Conservation (phyloP, 2,329 filamentous ascomycete genomes). For the Colletotrichum sojae region DNA sequence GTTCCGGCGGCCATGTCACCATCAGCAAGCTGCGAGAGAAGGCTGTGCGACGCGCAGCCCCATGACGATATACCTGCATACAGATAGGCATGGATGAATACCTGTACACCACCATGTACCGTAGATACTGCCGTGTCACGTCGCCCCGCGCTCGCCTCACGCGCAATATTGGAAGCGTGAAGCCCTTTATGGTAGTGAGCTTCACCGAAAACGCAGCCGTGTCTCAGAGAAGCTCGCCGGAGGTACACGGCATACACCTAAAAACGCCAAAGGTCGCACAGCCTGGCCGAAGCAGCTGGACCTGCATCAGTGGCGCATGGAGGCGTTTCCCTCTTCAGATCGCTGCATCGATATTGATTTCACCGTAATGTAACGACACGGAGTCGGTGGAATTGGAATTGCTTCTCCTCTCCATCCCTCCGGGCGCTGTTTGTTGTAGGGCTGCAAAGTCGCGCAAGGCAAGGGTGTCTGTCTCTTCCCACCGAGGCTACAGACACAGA, state of each 20-base stretch:
- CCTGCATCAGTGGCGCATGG: slow-evolving; percentile 24
- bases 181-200: slow-evolving; percentile 27
- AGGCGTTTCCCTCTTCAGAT: slow-evolving; percentile 16
- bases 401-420: not conserved
- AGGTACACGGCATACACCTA: slow-evolving; percentile 10
- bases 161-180: slow-evolving; percentile 30
- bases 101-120: too few species aligned
- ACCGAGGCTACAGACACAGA: slow-evolving; percentile 9
- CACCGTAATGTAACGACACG: not conserved
- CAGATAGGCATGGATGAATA: too few species aligned
- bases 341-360: slow-evolving; percentile 1
- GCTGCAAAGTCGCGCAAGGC: slow-evolving; percentile 16
- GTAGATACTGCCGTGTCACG: not conserved
- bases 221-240: not conserved
- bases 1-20: slow-evolving; percentile 3
- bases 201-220: slow-evolving; percentile 12
- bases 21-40: slow-evolving; percentile 13
- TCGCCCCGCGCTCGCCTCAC: slow-evolving; percentile 3
- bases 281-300: slow-evolving; percentile 20
- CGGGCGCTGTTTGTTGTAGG: slow-evolving; percentile 11
- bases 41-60: slow-evolving; percentile 34
- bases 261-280: slow-evolving; percentile 28
- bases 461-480: not conserved
- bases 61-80: slow-evolving; percentile 33
- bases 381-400: not conserved